These are phyloP conservation scores for Biscogniauxia sp. DNA, from an alignment of 2,329 filamentous ascomycete species.

Conservation along the genomic window DNA sequence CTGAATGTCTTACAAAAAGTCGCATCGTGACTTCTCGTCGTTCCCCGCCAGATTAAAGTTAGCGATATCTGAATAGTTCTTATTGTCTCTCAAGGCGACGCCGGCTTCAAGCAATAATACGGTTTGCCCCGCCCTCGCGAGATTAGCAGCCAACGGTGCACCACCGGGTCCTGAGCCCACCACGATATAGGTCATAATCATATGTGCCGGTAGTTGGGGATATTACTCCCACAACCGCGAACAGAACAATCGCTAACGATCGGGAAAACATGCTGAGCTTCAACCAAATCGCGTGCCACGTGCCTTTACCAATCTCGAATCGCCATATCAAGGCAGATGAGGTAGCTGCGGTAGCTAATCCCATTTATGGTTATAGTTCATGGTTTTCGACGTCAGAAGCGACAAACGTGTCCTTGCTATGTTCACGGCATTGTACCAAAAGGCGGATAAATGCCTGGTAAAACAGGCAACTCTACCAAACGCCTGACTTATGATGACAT, in stretches of 20 bases:
- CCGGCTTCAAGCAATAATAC: constrained; percentile 57
- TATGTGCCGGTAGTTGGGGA: constrained; percentile 20
- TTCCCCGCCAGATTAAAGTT: constrained; percentile 40
- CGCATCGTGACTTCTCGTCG: constrained; percentile 46
- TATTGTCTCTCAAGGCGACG: constrained; percentile 41
- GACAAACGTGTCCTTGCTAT: not conserved
- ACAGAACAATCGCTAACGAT: constrained; percentile 16
- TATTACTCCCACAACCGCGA: constrained; percentile 13
- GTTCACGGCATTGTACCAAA: constrained; percentile 2
- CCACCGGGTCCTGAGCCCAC: constrained; percentile 56
- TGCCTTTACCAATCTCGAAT: not conserved
- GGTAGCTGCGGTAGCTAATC: not conserved
- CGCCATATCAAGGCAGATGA: not conserved
- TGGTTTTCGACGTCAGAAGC: not conserved
- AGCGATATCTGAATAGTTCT: constrained; percentile 28
- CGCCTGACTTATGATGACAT: not conserved
- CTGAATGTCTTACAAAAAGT: constrained; percentile 57
- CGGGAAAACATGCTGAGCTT: constrained; percentile 17
- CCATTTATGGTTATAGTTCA: not conserved
- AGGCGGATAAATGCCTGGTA: constrained; percentile 17
- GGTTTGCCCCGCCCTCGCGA: constrained; percentile 52
- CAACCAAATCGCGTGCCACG: not conserved
- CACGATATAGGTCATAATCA: constrained; percentile 45
- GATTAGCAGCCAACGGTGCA: constrained; percentile 50
- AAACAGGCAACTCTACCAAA: constrained; percentile 7